A percentile compares a stretch with the other conserved stretches of the same genome.
Conservation (phyloP, 306 rosid genomes). For the Rosa rugosa region DNA sequence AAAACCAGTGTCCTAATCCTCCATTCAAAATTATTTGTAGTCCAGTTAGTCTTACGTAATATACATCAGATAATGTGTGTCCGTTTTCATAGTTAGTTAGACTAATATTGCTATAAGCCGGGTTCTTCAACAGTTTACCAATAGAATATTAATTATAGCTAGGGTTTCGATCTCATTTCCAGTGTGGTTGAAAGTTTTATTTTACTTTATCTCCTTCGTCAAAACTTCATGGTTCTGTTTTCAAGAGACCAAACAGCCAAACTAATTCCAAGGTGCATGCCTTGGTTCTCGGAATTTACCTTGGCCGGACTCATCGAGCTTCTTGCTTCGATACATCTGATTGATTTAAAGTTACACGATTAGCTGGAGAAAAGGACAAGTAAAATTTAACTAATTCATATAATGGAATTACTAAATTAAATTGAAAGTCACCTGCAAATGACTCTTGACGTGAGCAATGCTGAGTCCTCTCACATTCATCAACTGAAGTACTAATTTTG, state of each 20-base stretch:
- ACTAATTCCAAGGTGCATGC: not conserved
- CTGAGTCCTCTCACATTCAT: conserved; percentile 92
- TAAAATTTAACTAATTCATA: not conserved
- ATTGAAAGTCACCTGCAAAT: conserved; percentile 61
- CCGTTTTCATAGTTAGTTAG: no score
- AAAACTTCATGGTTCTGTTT: not conserved
- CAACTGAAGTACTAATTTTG: conserved; percentile 78
- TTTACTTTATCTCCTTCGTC: not conserved
- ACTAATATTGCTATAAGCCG: no score
- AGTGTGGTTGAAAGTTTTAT: not conserved
- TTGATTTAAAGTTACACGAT: not conserved
- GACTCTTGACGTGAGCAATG: conserved; percentile 93
- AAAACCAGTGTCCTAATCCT: no score
- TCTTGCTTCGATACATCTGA: conserved; percentile 92
- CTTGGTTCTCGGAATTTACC: conserved; percentile 36
- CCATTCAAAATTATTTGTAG: no score
- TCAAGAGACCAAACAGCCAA: not conserved
- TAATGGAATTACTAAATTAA: not conserved
- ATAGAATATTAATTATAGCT: not conserved
- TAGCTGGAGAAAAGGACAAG: not conserved
- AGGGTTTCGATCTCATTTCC: not conserved
- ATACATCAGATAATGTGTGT: no score
- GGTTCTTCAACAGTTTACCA: no score
- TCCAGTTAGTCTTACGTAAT: no score
- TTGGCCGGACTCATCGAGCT: conserved; percentile 84